phyloP scores from a whole-genome alignment of 768 basidiomycete genomes.

The Mycena latifolia region DNA sequence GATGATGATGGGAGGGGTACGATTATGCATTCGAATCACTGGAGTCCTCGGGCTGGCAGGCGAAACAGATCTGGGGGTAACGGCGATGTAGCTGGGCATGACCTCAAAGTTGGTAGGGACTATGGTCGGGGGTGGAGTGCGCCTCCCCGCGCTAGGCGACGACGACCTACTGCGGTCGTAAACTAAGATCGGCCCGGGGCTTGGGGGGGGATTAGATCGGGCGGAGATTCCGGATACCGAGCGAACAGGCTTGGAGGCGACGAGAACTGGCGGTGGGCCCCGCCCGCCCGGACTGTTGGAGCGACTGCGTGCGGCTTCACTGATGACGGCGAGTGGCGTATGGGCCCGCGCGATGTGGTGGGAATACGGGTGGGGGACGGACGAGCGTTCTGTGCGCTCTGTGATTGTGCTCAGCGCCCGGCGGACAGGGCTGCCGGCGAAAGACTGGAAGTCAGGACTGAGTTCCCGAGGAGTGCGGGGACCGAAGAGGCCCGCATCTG shows the following conservation, averaged over 20 bases:
- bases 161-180: background rate
- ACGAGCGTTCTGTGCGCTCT: constrained; percentile 11
- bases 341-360: background rate
- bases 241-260: background rate
- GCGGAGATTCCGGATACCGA: too few species aligned
- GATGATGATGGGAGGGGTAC: background rate
- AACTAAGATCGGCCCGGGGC: too few species aligned
- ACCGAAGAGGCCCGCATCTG: constrained; percentile 10
- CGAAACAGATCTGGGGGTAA: background rate
- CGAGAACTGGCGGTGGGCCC: background rate
- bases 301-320: too few species aligned
- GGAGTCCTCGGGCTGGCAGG: too few species aligned
- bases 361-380: background rate
- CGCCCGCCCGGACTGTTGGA: background rate
- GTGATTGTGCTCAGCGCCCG: constrained; percentile 23
- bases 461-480: constrained; percentile 1
- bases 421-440: background rate
- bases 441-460: background rate
- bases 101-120: too few species aligned
- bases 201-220: too few species aligned
- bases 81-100: too few species aligned
- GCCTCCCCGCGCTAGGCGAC: background rate
- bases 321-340: background rate
- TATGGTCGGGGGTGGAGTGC: background rate
- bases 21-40: too few species aligned